Conservation (phyloP, 2,329 filamentous ascomycete species). For the Fusarium humuli region DNA sequence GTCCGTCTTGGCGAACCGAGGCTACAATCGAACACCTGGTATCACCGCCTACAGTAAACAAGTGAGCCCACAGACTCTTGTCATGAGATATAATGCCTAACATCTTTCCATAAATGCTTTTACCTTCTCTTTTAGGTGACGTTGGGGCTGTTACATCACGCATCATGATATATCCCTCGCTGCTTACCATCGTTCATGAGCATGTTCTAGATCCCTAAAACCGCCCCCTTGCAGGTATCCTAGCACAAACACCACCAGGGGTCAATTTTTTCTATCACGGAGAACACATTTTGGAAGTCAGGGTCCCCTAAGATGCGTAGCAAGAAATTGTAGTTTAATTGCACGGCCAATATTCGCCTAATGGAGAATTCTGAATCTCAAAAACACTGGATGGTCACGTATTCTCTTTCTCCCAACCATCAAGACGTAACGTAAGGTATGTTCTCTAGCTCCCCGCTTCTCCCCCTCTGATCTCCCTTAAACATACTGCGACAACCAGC, state of each 20-base stretch:
- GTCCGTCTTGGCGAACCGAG: slow-evolving; percentile 29
- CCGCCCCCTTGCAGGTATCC: slow-evolving; percentile 29
- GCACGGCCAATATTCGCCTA: slow-evolving; percentile 52
- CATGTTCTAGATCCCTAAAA: slow-evolving; percentile 9
- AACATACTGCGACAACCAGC: slow-evolving; percentile 93
- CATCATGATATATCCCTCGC: slow-evolving; percentile 22
- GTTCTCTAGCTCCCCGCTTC: slow-evolving; percentile 22
- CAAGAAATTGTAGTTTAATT: slow-evolving; percentile 47
- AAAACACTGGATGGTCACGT: slow-evolving; percentile 46
- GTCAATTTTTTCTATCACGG: slow-evolving; percentile 23
- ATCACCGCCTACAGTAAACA: slow-evolving; percentile 11
- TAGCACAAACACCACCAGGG: slow-evolving; percentile 21
- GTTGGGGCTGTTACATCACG: background rate
- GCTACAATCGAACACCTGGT: slow-evolving; percentile 33
- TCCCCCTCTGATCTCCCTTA: slow-evolving; percentile 58
- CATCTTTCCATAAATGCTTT: background rate
- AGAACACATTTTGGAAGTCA: slow-evolving; percentile 2
- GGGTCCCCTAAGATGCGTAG: slow-evolving; percentile 1
- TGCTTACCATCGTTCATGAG: slow-evolving; percentile 17
- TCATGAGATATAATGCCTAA: slow-evolving; percentile 4
- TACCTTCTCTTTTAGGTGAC: slow-evolving; percentile 8
- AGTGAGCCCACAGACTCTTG: slow-evolving; percentile 9
- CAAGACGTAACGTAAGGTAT: slow-evolving; percentile 39
- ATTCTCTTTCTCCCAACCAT: slow-evolving; percentile 26
- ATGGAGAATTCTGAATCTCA: slow-evolving; percentile 52